These are phyloP conservation scores for Gremmenia infestans DNA, from an alignment of 2,329 filamentous ascomycete genomes.

Conservation along the genomic window DNA sequence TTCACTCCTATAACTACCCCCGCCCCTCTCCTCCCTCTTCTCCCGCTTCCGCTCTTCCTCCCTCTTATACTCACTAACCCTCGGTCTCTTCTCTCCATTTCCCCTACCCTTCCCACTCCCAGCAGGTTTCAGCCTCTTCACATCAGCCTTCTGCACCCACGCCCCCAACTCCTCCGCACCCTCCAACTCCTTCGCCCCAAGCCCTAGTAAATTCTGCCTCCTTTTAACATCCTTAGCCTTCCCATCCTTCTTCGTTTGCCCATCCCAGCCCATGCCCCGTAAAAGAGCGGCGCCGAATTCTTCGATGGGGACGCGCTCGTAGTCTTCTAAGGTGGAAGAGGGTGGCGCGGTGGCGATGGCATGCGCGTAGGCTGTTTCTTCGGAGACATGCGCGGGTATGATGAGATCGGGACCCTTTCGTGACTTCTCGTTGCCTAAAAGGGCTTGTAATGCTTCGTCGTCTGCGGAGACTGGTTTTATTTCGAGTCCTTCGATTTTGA, in stretches of 20 bases:
- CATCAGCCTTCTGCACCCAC: slow-evolving; percentile 68
- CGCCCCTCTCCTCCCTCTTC: slow-evolving; percentile 22
- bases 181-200: slow-evolving; percentile 80
- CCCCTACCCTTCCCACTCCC: slow-evolving; percentile 35
- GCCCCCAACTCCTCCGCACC: slow-evolving; percentile 68
- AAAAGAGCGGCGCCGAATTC: slow-evolving; percentile 90
- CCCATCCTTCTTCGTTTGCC: slow-evolving; percentile 46
- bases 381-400: slow-evolving; percentile 46
- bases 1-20: slow-evolving; percentile 32
- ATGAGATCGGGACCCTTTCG: slow-evolving; percentile 44
- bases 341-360: slow-evolving; percentile 71
- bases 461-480: slow-evolving; percentile 37
- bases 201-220: slow-evolving; percentile 75
- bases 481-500: slow-evolving; percentile 20
- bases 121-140: slow-evolving; percentile 40
- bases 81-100: slow-evolving; percentile 43
- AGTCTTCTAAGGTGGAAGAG: slow-evolving; percentile 73
- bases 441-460: slow-evolving; percentile 64
- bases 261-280: slow-evolving; percentile 94
- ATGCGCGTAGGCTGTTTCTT: slow-evolving; percentile 62
- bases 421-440: slow-evolving; percentile 52
- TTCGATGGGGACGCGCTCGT: slow-evolving; percentile 84
- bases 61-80: slow-evolving; percentile 22
- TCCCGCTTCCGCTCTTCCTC: slow-evolving; percentile 26
- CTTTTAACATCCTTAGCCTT: slow-evolving; percentile 63